Evolutionary conservation across 805 yeast genomes (phyloP).

Genomic region (Ogataea nitratoaversa): DNA sequence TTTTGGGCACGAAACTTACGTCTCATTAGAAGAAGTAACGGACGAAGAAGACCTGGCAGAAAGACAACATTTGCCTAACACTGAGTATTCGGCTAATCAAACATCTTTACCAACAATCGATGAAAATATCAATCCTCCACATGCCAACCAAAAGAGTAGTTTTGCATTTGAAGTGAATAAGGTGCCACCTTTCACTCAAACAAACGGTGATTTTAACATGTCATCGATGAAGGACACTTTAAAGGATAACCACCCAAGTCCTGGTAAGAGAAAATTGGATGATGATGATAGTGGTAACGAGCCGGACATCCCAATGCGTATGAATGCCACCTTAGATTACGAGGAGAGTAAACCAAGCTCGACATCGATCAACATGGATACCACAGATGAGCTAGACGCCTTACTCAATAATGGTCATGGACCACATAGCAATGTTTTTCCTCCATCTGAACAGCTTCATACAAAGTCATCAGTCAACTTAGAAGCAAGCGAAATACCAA

Average conservation of each 20-base stretch:
- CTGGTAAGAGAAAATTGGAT: not conserved
- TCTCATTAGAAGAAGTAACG: conserved; percentile 5
- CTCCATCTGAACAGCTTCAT: not conserved
- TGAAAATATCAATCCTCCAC: not conserved
- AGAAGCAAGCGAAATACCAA: conserved; percentile 14
- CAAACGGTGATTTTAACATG: conserved; percentile 29
- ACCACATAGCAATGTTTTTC: not conserved
- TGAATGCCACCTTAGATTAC: too few relatives aligned
- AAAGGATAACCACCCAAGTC: conserved; percentile 4
- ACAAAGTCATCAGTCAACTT: conserved; percentile 7
- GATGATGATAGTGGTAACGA: conserved; percentile 1
- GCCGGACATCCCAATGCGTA: too few relatives aligned
- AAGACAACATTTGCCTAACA: too few relatives aligned
- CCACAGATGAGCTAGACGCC: not conserved
- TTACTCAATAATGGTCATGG: not conserved
- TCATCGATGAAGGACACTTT: conserved; percentile 19
- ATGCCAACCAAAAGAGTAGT: not conserved
- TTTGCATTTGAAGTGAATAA: conserved; percentile 13
- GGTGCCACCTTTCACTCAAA: conserved; percentile 29
- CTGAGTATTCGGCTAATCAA: too few relatives aligned
- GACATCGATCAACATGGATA: not conserved
- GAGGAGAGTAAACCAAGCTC: not conserved
- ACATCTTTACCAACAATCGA: not conserved
- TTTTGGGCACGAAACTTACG: not conserved
- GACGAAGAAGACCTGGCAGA: conserved; percentile 1